Conservation (phyloP, 2,329 filamentous ascomycete genomes). For the Ophiostoma angusticollis region DNA sequence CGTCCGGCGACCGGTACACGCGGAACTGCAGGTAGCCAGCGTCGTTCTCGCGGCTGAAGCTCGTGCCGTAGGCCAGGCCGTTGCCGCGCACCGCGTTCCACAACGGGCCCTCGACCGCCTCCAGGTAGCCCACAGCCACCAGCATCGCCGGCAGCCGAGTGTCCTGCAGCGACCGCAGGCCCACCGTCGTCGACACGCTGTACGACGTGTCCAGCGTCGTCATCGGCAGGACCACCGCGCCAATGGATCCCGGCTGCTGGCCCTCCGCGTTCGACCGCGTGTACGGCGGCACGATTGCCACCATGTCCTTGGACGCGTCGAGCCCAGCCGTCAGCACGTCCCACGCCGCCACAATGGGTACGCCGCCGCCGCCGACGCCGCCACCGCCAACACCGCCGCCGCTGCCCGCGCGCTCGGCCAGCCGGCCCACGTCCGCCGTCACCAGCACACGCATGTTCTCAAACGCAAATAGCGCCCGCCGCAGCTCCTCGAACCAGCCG, state of each 20-base stretch:
- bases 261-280: conserved; percentile 66
- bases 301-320: conserved; percentile 36
- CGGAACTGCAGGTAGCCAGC: conserved; percentile 71
- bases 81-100: conserved; percentile 90
- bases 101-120: conserved; percentile 84
- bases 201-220: conserved; percentile 87
- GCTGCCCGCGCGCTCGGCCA: conserved; percentile 54
- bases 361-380: too few species aligned
- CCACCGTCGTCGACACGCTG: conserved; percentile 60
- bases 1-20: conserved; percentile 82
- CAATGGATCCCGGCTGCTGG: conserved; percentile 57
- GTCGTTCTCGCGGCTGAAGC: conserved; percentile 65
- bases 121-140: conserved; percentile 82
- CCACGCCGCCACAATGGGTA: conserved; percentile 55
- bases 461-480: conserved; percentile 64
- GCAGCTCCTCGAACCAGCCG: conserved; percentile 62
- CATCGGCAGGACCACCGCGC: conserved; percentile 76
- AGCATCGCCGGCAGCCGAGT: conserved; percentile 70
- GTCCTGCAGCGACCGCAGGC: conserved; percentile 63
- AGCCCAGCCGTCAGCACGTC: conserved; percentile 45
- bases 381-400: too few species aligned
- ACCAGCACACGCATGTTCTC: conserved; percentile 79
- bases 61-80: conserved; percentile 81
- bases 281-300: conserved; percentile 57
- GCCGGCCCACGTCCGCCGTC: conserved; percentile 63